Conservation (phyloP, 2,329 filamentous ascomycete genomes). For the Fusarium caatingaense region DNA sequence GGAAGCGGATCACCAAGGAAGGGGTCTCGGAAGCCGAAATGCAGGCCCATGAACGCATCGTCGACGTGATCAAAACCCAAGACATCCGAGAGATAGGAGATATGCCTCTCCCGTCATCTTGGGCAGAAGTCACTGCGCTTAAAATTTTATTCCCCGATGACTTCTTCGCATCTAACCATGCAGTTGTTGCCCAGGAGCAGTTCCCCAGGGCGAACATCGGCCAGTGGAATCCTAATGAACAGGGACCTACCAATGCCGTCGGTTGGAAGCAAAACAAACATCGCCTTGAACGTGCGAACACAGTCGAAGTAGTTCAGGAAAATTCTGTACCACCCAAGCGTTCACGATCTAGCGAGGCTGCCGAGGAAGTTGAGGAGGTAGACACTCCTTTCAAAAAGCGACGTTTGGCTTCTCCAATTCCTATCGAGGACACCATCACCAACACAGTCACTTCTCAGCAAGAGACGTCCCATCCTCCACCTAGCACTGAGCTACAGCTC, state of each 20-base stretch:
- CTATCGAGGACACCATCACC: background rate
- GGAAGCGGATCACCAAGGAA: background rate
- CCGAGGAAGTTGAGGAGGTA: background rate
- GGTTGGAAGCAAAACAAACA: slow-evolving; percentile 1
- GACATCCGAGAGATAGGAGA: background rate
- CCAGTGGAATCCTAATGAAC: slow-evolving; percentile 12
- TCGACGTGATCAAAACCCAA: background rate
- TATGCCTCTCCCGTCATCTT: background rate
- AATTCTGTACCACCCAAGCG: background rate
- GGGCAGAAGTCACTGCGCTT: background rate
- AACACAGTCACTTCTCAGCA: background rate
- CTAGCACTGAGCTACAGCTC: background rate
- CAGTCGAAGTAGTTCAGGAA: background rate
- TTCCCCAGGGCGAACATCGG: slow-evolving; percentile 3
- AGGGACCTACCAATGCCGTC: background rate
- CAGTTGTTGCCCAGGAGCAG: slow-evolving; percentile 1
- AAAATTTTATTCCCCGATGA: slow-evolving; percentile 10
- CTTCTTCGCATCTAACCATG: slow-evolving; percentile 6
- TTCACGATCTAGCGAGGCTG: background rate
- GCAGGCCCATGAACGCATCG: background rate
- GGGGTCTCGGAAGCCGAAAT: background rate
- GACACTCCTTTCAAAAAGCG: background rate
- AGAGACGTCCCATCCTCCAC: no score
- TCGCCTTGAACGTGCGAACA: background rate
- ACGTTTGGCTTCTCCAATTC: background rate